Conservation (phyloP, 768 basidiomycete species). For the Clavulina sp. region DNA sequence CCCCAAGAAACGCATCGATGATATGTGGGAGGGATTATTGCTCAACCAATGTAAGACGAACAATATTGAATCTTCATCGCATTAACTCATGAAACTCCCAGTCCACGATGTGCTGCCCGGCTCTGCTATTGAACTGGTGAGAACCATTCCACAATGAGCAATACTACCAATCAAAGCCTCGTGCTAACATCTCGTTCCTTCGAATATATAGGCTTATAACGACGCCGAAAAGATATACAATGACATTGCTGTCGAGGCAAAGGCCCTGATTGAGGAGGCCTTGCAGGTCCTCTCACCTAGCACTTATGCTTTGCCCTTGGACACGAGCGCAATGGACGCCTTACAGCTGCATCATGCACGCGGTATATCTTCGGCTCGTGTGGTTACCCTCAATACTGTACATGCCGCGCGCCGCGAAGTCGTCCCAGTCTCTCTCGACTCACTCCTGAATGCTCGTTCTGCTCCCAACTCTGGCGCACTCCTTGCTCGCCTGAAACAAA, state of each 20-base stretch:
- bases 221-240: constrained; percentile 82
- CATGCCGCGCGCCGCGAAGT: constrained; percentile 66
- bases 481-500: constrained; percentile 25
- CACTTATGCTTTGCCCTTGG: constrained; percentile 26
- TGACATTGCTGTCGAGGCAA: constrained; percentile 50
- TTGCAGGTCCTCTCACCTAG: constrained; percentile 32
- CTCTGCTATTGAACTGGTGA: constrained; percentile 43
- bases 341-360: constrained; percentile 79
- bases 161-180: not conserved
- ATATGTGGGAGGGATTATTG: constrained; percentile 84
- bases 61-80: not conserved
- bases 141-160: too few species aligned
- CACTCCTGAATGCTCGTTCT: constrained; percentile 21
- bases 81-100: constrained; percentile 16
- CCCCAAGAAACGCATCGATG: constrained; percentile 65
- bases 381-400: constrained; percentile 73
- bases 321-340: not conserved
- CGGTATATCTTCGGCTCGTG: constrained; percentile 19
- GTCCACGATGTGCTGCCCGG: constrained; percentile 55
- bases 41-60: constrained; percentile 59
- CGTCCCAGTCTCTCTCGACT: constrained; percentile 42
- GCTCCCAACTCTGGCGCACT: too few species aligned
- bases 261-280: constrained; percentile 55
- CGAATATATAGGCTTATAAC: constrained; percentile 44
- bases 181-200: not conserved